phyloP scores from a whole-genome alignment of 805 yeast species.

The Schizosaccharomyces japonicus region DNA sequence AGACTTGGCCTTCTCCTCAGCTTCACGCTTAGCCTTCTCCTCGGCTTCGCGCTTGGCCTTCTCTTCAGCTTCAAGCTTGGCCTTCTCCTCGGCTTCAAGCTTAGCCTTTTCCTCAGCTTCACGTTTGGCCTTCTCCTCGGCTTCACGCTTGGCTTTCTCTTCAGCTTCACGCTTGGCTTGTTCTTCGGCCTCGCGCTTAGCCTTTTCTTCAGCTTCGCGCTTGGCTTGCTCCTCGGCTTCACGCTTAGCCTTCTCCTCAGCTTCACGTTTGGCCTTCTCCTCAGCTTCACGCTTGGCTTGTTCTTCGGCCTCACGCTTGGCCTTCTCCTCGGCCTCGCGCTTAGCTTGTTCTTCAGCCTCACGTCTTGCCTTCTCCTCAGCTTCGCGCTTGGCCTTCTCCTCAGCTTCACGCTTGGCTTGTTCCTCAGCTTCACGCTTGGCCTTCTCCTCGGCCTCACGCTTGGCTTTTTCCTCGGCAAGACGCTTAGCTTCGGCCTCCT shows the following conservation, averaged over 20 bases:
- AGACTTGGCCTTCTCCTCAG: slow-evolving; percentile 14
- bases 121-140: neutral
- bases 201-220: slow-evolving; percentile 1
- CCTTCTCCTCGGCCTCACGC: slow-evolving; percentile 7
- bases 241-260: slow-evolving; percentile 15
- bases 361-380: slow-evolving; percentile 7
- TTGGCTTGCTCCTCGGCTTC: slow-evolving; percentile 9
- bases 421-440: slow-evolving; percentile 7
- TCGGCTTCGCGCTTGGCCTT: slow-evolving; percentile 17
- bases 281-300: slow-evolving; percentile 17
- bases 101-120: slow-evolving; percentile 4
- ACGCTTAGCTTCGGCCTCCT: slow-evolving; percentile 1
- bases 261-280: slow-evolving; percentile 21
- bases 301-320: slow-evolving; percentile 8
- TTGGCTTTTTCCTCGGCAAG: slow-evolving; percentile 10
- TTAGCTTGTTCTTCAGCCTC: slow-evolving; percentile 9
- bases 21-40: slow-evolving; percentile 21
- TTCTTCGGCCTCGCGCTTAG: slow-evolving; percentile 1
- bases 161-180: neutral
- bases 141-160: neutral
- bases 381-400: slow-evolving; percentile 7
- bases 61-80: slow-evolving; percentile 12
- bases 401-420: slow-evolving; percentile 7
- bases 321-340: slow-evolving; percentile 10
- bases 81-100: slow-evolving; percentile 1